phyloP scores from a whole-genome alignment of 257 asterid genomes.

The Lycium barbarum region DNA sequence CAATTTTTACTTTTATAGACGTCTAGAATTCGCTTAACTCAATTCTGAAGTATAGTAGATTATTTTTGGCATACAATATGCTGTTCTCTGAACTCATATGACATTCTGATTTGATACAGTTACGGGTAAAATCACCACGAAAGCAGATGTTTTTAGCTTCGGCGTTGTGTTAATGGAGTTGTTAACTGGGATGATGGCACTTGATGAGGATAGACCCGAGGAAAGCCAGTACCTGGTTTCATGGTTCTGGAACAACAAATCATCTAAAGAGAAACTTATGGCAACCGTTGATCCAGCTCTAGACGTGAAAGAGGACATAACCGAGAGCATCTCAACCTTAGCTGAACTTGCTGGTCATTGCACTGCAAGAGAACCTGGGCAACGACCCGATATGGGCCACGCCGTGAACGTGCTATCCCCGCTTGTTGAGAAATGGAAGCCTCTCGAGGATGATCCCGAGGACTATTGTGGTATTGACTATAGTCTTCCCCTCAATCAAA shows the following conservation, averaged over 20 bases:
- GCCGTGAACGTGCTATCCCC: constrained; percentile 74
- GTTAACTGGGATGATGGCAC: constrained; percentile 82
- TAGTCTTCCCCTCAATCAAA: constrained; percentile 88
- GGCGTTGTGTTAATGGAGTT: constrained; percentile 95
- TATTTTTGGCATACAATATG: background rate
- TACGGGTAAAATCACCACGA: constrained; percentile 89
- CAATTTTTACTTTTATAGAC: constrained; percentile 23
- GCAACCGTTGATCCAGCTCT: constrained; percentile 70
- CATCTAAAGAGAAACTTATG: constrained; percentile 65
- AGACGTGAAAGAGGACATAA: constrained; percentile 53
- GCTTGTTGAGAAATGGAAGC: constrained; percentile 88
- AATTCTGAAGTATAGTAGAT: background rate
- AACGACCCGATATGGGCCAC: constrained; percentile 92
- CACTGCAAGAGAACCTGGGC: constrained; percentile 82
- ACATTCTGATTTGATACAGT: constrained; percentile 48
- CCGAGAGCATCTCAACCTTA: constrained; percentile 60
- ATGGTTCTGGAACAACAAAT: constrained; percentile 81
- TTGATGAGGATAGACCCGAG: constrained; percentile 76
- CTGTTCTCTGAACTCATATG: background rate
- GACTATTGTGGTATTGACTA: constrained; percentile 88
- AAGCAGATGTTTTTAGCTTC: constrained; percentile 83
- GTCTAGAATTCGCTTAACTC: background rate
- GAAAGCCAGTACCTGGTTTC: constrained; percentile 87
- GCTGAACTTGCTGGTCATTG: constrained; percentile 97
- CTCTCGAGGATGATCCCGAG: constrained; percentile 65